Conservation (phyloP, 768 basidiomycete genomes). For the Dentipellis sp. region DNA sequence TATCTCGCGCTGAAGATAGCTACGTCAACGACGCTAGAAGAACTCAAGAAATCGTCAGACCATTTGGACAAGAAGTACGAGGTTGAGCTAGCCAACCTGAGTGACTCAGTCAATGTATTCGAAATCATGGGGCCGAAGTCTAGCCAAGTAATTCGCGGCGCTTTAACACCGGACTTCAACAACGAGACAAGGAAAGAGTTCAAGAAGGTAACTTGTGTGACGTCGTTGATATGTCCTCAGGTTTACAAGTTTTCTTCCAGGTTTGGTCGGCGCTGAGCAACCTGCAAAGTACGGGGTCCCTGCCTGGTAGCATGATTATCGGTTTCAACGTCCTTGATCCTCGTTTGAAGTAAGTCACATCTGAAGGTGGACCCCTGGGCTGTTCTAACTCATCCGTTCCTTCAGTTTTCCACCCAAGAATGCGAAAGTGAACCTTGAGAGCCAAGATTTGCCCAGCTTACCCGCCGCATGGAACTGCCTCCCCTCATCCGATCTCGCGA, state of each 20-base stretch:
- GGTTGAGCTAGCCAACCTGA: constrained; percentile 63
- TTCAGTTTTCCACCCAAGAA: constrained; percentile 80
- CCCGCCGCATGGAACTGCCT: constrained; percentile 29
- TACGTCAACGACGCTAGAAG: constrained; percentile 40
- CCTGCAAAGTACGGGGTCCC: constrained; percentile 53
- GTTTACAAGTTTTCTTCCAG: constrained; percentile 24
- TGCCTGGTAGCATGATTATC: constrained; percentile 68
- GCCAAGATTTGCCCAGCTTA: constrained; percentile 18
- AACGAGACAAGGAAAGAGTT: constrained; percentile 44
- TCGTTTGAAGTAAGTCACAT: constrained; percentile 56
- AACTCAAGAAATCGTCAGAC: constrained; percentile 17
- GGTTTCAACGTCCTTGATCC: constrained; percentile 83
- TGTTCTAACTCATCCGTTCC: neutral
- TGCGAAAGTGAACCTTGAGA: constrained; percentile 33
- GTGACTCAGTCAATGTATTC: constrained; percentile 67
- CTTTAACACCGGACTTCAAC: constrained; percentile 17
- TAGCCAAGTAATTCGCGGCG: constrained; percentile 47
- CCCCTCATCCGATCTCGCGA: constrained; percentile 52
- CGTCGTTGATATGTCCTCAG: neutral
- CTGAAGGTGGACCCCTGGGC: neutral
- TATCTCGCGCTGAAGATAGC: constrained; percentile 41
- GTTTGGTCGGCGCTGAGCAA: constrained; percentile 59
- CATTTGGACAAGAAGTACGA: constrained; percentile 21
- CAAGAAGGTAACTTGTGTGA: constrained; percentile 34
- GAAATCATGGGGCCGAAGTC: constrained; percentile 87